phyloP scores from a whole-genome alignment of 257 asterid species.

The Rubia yunnanensis region DNA sequence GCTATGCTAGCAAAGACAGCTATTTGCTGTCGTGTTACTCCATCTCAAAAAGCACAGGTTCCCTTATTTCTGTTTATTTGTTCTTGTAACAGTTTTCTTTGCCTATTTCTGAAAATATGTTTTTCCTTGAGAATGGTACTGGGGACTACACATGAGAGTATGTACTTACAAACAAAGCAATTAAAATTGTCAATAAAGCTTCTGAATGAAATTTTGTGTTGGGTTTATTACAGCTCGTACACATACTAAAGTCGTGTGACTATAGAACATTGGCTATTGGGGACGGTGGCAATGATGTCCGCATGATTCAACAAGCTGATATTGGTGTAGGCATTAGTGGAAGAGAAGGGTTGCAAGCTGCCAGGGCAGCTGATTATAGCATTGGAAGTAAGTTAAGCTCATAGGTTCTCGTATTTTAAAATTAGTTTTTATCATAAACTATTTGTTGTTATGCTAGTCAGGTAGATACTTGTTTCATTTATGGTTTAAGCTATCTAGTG shows the following conservation, averaged over 20 bases:
- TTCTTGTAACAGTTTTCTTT: constrained; percentile 6
- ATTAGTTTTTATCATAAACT: neutral
- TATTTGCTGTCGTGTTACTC: constrained; percentile 97
- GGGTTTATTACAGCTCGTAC: constrained; percentile 60
- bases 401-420: neutral
- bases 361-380: constrained; percentile 99
- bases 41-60: constrained; percentile 99
- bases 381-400: constrained; percentile 70
- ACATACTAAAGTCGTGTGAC: constrained; percentile 82
- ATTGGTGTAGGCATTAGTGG: constrained; percentile 99
- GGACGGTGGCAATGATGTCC: constrained; percentile 99
- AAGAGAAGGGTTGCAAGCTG: constrained; percentile 98
- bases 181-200: neutral
- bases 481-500: neutral
- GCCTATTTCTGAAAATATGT: neutral
- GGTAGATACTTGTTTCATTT: neutral
- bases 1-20: constrained; percentile 92
- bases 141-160: neutral
- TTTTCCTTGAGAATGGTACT: neutral
- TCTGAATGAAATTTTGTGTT: neutral
- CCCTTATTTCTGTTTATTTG: constrained; percentile 11
- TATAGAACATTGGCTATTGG: constrained; percentile 99
- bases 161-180: neutral
- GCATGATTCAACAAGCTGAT: constrained; percentile 99
- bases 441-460: neutral